A percentile compares a stretch with the other conserved stretches of the same genome.
Evolutionary conservation across 148 eudicot species (phyloP).

Genomic region (Cornus kousa): DNA sequence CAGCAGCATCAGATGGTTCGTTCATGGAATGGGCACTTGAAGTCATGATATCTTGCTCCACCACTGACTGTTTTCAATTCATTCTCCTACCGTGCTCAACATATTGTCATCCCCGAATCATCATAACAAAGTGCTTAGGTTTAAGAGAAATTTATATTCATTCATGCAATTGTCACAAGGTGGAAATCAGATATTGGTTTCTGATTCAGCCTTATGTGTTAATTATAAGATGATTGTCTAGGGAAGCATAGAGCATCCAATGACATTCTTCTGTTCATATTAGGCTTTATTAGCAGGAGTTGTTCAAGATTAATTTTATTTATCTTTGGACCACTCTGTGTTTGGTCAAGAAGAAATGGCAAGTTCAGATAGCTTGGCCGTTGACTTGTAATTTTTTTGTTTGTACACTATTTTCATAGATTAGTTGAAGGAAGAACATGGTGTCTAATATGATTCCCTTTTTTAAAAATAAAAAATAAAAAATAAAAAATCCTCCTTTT

Average conservation of each 20-base stretch:
- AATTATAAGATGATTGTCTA: slow-evolving; percentile 16
- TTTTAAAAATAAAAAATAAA: too few relatives aligned
- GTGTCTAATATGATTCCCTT: not conserved
- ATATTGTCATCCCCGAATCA: not conserved
- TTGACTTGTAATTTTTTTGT: slow-evolving; percentile 13
- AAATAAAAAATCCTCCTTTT: too few relatives aligned
- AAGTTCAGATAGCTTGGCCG: slow-evolving; percentile 31
- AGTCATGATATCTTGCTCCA: not conserved
- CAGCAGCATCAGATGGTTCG: not conserved
- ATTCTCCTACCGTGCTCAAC: not conserved
- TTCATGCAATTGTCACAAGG: slow-evolving; percentile 23
- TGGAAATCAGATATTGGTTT: slow-evolving; percentile 37
- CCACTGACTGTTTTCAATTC: not conserved
- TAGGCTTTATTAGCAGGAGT: slow-evolving; percentile 5
- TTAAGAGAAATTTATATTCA: slow-evolving; percentile 10
- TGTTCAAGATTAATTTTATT: slow-evolving; percentile 40
- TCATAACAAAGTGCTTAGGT: not conserved
- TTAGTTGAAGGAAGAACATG: not conserved
- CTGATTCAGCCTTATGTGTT: slow-evolving; percentile 32
- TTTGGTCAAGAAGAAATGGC: slow-evolving; percentile 14
- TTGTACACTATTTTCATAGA: not conserved
- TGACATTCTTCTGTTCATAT: slow-evolving; percentile 39
- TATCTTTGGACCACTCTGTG: slow-evolving; percentile 35
- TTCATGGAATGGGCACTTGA: not conserved
- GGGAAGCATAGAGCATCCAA: slow-evolving; percentile 43